Evolutionary conservation across 768 basidiomycete species (phyloP), one percentile per base, ranked within the genome.

Genomic region (Trametes villosa): DNA sequence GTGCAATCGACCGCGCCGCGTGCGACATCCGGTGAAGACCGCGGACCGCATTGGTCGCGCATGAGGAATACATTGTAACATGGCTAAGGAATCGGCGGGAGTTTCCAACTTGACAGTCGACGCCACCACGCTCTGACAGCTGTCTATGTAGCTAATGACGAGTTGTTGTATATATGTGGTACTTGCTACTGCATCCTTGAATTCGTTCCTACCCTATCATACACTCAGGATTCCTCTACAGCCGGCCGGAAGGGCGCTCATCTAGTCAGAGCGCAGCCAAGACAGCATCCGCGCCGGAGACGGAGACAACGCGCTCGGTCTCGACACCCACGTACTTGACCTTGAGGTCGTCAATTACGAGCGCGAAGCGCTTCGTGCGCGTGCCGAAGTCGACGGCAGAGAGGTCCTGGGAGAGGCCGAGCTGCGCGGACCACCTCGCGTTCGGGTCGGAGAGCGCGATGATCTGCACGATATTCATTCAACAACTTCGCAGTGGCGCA

Each of bases 311-410:
- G 4, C 71, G 71, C n/a, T 66, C 66, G 9, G 69, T 65, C 71
- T 79, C 76, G 47, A 50, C 72, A n/a, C 65, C 82, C 54, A 92
- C 66, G 67, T 88, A 86, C 62, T 82, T 83, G 67, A 94, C 83
- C 62, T 86, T 82, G 53, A 91, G 80, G 69, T 91, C 80, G 46
- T 94, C 87, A 66, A 90, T 66, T 67, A 91, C 74, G 57, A 91
- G 64, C 29, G 85, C 87, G 62, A 84, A 90, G 48, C 88, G 83
- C 26, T 67, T 70, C 38, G 77, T 76, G 36, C 78, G 76, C 53
- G 58, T 65, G 30, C 77, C 77, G 64, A 78, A 70, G 33, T 75
- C 77, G 40, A 67, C 57, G 59, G 60, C 83, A 46, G 51, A 59
- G 24, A 86, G 74, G 69, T 88, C 50, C 87, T 82, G 54, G 85